Evolutionary conservation across 176 grass and related monocot species (phyloP).

Genomic region (Triticum turgidum): DNA sequence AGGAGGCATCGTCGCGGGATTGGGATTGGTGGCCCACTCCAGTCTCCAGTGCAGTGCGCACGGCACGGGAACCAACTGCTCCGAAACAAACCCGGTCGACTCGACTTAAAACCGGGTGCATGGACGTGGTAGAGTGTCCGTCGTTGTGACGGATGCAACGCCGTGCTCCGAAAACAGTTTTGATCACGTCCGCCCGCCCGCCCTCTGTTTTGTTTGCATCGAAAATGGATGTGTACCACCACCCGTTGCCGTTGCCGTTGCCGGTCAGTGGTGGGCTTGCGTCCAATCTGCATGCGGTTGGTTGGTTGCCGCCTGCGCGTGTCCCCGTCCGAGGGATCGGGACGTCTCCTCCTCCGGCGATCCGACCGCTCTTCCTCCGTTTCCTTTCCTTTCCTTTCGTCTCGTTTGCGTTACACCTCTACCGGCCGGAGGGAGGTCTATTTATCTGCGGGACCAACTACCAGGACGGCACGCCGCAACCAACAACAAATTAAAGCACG

Average conservation of each 20-base stretch:
- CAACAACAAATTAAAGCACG: background rate
- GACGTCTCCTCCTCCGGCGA: background rate
- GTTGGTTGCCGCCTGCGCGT: background rate
- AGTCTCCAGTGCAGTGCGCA: background rate
- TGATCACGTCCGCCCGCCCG: background rate
- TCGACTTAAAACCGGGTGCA: background rate
- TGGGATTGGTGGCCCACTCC: background rate
- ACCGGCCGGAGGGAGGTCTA: too few relatives aligned
- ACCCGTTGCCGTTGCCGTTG: too few relatives aligned
- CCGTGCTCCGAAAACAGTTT: background rate
- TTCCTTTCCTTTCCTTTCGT: background rate
- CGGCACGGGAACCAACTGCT: background rate
- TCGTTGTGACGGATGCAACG: background rate
- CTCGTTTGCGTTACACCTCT: background rate
- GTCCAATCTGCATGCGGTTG: background rate
- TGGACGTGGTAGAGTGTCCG: background rate
- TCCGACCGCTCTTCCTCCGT: too few relatives aligned
- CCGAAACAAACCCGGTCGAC: background rate
- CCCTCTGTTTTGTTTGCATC: background rate
- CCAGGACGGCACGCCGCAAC: constrained; percentile 7
- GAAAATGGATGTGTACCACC: too few relatives aligned
- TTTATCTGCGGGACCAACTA: background rate
- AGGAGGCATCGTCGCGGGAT: background rate
- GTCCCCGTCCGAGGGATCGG: background rate
- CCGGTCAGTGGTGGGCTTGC: too few relatives aligned